Evolutionary conservation across 2,329 filamentous ascomycete species (phyloP).

Genomic region (Stenocarpella maydis): DNA sequence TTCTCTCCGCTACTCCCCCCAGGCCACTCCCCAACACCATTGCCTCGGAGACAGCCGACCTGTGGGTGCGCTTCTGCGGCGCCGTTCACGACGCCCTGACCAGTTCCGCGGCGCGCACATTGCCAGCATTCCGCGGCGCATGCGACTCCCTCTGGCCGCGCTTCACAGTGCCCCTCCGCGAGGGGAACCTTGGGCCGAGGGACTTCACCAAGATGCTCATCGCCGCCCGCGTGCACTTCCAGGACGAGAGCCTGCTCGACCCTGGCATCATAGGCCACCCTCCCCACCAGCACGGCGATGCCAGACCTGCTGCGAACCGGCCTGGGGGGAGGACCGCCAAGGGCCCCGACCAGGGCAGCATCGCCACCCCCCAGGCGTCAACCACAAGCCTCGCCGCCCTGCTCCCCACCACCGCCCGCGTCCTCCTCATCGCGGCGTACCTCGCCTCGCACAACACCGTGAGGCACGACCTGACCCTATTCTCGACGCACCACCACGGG

Average conservation of each 20-base stretch:
- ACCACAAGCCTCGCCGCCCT: constrained; percentile 59
- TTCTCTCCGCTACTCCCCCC: constrained; percentile 68
- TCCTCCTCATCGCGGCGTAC: constrained; percentile 80
- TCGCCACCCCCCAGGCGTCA: constrained; percentile 26
- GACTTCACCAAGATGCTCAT: constrained; percentile 88
- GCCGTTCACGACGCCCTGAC: constrained; percentile 89
- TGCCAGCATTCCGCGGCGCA: constrained; percentile 74
- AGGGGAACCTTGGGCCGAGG: constrained; percentile 75
- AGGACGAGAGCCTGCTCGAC: constrained; percentile 75
- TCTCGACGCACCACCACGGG: constrained; percentile 74
- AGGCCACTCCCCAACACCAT: constrained; percentile 58
- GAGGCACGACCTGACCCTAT: constrained; percentile 76
- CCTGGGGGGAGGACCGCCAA: not conserved
- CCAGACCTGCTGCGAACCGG: not conserved
- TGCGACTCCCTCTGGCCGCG: constrained; percentile 83
- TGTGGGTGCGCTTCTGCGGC: constrained; percentile 82
- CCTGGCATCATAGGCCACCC: constrained; percentile 61
- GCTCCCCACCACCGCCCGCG: constrained; percentile 76
- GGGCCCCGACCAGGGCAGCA: not conserved
- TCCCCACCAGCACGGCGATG: constrained; percentile 38
- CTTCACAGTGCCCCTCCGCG: constrained; percentile 80
- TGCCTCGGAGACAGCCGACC: constrained; percentile 65
- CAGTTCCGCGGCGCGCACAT: constrained; percentile 80
- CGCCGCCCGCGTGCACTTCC: constrained; percentile 72
- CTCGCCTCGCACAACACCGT: constrained; percentile 82